Percentiles rank a stretch among this genome's conserved stretches.
These are phyloP conservation scores for Penicillium verrucosum DNA, from an alignment of 2,329 filamentous ascomycete species.

Conservation along the genomic window DNA sequence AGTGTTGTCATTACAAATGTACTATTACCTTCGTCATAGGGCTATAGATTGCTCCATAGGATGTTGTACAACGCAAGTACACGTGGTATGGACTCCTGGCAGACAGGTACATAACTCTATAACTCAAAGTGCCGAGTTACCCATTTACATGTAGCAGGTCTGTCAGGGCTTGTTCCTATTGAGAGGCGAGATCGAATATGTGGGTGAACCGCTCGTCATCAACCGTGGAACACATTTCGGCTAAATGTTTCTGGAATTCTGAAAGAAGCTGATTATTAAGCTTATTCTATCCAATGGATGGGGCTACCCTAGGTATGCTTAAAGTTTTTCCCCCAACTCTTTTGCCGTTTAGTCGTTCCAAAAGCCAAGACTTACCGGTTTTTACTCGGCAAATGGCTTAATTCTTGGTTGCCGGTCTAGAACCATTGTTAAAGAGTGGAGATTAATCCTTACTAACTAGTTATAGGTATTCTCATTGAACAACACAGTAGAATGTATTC, in stretches of 20 bases:
- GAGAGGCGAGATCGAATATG: not conserved
- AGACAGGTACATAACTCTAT: not conserved
- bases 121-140: slow-evolving; percentile 1
- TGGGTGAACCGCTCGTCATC: not conserved
- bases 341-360: not conserved
- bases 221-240: not conserved
- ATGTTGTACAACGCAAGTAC: not conserved
- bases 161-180: slow-evolving; percentile 3
- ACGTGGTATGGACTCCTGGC: not conserved
- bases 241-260: not conserved
- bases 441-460: not conserved
- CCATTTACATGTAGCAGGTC: not conserved
- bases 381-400: not conserved
- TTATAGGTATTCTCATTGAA: not conserved
- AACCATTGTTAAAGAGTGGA: not conserved
- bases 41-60: not conserved
- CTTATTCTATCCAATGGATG: not conserved
- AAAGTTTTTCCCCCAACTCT: not conserved
- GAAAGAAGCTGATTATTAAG: slow-evolving; percentile 1
- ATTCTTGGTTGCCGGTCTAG: not conserved
- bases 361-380: not conserved
- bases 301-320: not conserved
- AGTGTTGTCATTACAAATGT: not conserved
- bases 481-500: not conserved
- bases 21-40: not conserved